Evolutionary conservation across 2,329 filamentous ascomycete species (phyloP).

Genomic region (Penicillium vulpinum): DNA sequence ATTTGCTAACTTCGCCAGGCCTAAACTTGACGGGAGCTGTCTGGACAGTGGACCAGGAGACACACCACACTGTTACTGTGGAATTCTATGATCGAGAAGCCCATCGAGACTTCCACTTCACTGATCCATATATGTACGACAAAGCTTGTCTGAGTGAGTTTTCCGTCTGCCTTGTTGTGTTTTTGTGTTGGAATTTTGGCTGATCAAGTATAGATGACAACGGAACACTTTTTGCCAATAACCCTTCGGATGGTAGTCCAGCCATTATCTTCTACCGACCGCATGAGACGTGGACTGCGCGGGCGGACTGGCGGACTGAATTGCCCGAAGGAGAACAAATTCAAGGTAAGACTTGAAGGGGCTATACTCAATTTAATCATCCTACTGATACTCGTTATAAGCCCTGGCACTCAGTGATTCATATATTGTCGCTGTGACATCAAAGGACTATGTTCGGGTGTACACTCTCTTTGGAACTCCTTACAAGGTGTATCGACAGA

Average conservation of each 20-base stretch:
- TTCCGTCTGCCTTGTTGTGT: not conserved
- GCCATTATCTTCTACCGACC: conserved; percentile 94
- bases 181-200: not conserved
- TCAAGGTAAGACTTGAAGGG: conserved; percentile 44
- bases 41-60: conserved; percentile 96
- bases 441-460: conserved; percentile 82
- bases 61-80: conserved; percentile 88
- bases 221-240: conserved; percentile 82
- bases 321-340: conserved; percentile 86
- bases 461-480: conserved; percentile 93
- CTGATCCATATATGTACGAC: conserved; percentile 92
- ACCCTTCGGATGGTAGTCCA: conserved; percentile 64
- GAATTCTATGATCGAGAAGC: conserved; percentile 96
- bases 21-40: conserved; percentile 92
- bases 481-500: conserved; percentile 84
- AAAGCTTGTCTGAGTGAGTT: conserved; percentile 79
- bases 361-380: not conserved
- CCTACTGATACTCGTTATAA: conserved; percentile 6
- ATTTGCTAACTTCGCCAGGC: conserved; percentile 38
- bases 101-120: conserved; percentile 95
- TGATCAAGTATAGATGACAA: conserved; percentile 60
- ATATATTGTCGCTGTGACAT: conserved; percentile 86
- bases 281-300: conserved; percentile 92
- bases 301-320: conserved; percentile 84
- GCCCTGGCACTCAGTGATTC: conserved; percentile 90